Base-by-base conservation (phyloP, 1,139 yeast species). In the Spathaspora jeffriesii region DNA sequence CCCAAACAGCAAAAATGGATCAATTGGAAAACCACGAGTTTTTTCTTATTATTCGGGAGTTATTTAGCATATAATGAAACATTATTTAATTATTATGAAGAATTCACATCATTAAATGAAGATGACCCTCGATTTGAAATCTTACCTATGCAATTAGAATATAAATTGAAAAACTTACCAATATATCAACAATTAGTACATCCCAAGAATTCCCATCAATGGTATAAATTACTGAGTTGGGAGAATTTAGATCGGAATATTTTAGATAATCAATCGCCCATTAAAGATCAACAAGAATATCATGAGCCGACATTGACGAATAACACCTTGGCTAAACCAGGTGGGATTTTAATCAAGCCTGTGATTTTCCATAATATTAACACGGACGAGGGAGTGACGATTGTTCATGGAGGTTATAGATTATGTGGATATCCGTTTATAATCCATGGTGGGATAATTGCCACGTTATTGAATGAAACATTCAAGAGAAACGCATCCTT, bases 361-460 rank as follows among this genome's bases (percentile, higher is more conserved):
- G 72, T 83, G 20, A 76, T 86, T 15, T 91, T 87, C 60, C 81
- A 82, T 53, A 82, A 88, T 54, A 57, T 68, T 8, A 69, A 68
- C 31, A 78, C 82, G 2, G 74, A 80, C 49, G 85, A 88, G 50
- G 77, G 86, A 0, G 77, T 88, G 0, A 79, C 90, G 0, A 74
- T 87, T 3, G 74, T 89, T 23, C 96, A 90, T 62, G 76, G 87
- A 44, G 98, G 98, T 0, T 82, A 85, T 60, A 78, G 79, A 52
- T 67, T 91, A 32, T 84, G 95, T 43, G 98, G 98, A 2, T 91
- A 86, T 61, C 97, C 97, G 1, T 84, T 88, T 56, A 70, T 92
- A 34, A 79, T 90, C 1, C 98, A 92, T 61, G 98, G 98, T 3
- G 98, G 98, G 0, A 81, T 92, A 39, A 65, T 92, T 34, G 96